Base-by-base conservation (phyloP, 768 basidiomycete species). In the Nidularia sp. region DNA sequence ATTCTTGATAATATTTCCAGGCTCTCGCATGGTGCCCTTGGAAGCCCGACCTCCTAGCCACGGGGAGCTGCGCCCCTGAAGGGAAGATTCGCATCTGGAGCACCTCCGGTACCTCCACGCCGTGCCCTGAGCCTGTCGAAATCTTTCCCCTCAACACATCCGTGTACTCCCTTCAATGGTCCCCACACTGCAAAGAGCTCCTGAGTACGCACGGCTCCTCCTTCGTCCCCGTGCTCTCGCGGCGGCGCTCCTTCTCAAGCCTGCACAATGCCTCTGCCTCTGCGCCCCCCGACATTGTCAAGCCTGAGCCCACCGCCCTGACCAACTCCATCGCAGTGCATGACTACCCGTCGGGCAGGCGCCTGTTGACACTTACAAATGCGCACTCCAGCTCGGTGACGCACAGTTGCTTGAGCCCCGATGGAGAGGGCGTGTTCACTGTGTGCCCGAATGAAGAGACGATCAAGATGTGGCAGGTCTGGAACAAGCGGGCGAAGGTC, bases 21-120 rank as follows among this genome's bases (percentile, higher is more conserved):
- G 88, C 90, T 1, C 72, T 93, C 50, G 88, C 90, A 1, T 93
- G 92, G 87, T 90, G 87, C 56, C 86, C 90, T 0, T 93, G 90
- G 90, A 84, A 88, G 60, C 75, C 81, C 0, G 80, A 84, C 12
- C 72, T 91, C 12, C 76, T 93, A 44, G 90, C 90, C 0, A 81
- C 84, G 0, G 91, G 90, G 1, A 88, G 89, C 2, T 83, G 87
- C 1, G 85, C 86, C 13, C 82, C 81, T 34, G 90, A 93, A 63
- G 84, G 86, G 42, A 83, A 76, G 22, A 76, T 87, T 51, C 79
- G 86, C 52, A 68, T 89, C 47, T 88, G 86, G 87, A 84, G 79
- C 79, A 22, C 52, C 57, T 76, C 78, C 52, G 10, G 53, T 55
- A 2, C 61, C 61, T 2, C 64, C 69, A 8, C 15, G 18, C 34